A percentile compares a stretch with the other conserved stretches of the same genome.
Evolutionary conservation across 441 rosid species (phyloP).

Genomic region (Jatropha multifida): DNA sequence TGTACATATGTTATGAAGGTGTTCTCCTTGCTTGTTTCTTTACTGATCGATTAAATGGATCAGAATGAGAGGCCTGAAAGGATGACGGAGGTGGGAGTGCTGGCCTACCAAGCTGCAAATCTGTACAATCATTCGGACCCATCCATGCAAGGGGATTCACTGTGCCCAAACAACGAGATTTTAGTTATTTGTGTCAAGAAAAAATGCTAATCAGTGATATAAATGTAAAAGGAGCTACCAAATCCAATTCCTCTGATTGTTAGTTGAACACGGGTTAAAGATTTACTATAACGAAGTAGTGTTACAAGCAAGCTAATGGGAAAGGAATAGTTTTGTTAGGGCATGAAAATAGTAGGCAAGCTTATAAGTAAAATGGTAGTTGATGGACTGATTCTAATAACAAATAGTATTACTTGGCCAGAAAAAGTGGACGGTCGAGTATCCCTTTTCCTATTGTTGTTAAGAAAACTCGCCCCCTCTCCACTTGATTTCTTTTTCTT

Average conservation of each 20-base stretch:
- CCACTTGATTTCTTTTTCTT: background rate
- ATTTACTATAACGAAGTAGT: too few species aligned
- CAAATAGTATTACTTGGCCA: background rate
- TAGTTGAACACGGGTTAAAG: too few species aligned
- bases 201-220: background rate
- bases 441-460: background rate
- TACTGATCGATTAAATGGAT: conserved; percentile 23
- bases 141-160: conserved; percentile 59
- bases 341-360: too few species aligned
- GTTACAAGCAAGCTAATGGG: background rate
- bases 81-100: conserved; percentile 32
- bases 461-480: background rate
- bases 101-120: conserved; percentile 45
- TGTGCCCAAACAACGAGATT: conserved; percentile 29
- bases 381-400: too few species aligned
- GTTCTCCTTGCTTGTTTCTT: conserved; percentile 36
- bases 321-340: too few species aligned
- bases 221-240: background rate
- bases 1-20: conserved; percentile 23
- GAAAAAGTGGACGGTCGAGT: background rate
- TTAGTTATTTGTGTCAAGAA: conserved; percentile 2
- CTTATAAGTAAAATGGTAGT: too few species aligned
- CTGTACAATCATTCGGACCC: conserved; percentile 39
- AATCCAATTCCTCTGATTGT: too few species aligned
- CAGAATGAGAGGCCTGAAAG: conserved; percentile 24